These are phyloP conservation scores for Fusarium newnesense DNA, from an alignment of 2,329 filamentous ascomycete species.

Conservation along the genomic window DNA sequence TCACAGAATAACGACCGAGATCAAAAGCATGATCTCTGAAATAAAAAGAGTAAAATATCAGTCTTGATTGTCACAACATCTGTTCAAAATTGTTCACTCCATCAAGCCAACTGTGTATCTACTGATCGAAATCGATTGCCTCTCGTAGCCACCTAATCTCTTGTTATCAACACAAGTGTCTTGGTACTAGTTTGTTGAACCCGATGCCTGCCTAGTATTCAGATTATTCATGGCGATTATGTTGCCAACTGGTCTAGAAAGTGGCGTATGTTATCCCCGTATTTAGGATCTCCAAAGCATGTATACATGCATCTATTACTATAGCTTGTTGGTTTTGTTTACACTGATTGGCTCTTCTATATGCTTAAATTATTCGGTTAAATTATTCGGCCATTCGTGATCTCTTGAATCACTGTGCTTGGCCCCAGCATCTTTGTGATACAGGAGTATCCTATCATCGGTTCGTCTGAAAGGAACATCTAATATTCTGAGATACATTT, in stretches of 20 bases:
- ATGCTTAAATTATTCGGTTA: background rate
- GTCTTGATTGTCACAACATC: background rate
- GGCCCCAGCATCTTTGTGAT: background rate
- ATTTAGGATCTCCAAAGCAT: background rate
- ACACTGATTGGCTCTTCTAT: background rate
- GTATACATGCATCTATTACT: background rate
- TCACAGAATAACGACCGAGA: slow-evolving; percentile 15
- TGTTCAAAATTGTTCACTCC: background rate
- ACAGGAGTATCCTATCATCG: background rate
- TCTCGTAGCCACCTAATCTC: background rate
- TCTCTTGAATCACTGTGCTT: background rate
- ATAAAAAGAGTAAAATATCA: slow-evolving; percentile 25
- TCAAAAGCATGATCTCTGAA: background rate
- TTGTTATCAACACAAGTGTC: background rate
- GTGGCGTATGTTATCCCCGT: background rate
- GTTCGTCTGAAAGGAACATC: background rate
- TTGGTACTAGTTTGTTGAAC: background rate
- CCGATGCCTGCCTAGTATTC: background rate
- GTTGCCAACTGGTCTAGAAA: background rate
- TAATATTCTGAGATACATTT: background rate
- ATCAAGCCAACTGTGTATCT: background rate
- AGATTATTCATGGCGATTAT: background rate
- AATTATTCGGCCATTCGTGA: slow-evolving; percentile 4
- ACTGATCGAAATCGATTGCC: background rate
- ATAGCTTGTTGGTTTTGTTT: background rate